Conservation (phyloP, 2,329 filamentous ascomycete genomes). For the Phyllosticta paracitricarpa region DNA sequence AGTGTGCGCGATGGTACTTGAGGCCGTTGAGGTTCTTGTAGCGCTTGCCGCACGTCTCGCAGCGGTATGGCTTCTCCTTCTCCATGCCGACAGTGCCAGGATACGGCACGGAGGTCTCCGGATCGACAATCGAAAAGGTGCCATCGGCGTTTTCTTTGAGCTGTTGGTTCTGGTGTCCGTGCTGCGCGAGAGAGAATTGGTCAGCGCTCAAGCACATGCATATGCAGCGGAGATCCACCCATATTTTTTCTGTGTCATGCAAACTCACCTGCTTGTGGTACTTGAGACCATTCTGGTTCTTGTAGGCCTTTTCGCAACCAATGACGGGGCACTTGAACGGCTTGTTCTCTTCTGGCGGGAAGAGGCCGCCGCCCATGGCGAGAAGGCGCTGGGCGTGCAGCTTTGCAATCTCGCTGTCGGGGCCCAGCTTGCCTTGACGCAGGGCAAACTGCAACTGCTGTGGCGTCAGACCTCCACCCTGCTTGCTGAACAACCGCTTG, state of each 20-base stretch:
- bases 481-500: constrained; percentile 78
- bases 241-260: constrained; percentile 9
- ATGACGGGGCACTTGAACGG: constrained; percentile 97
- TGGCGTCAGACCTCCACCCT: constrained; percentile 60
- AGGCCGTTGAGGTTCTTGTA: constrained; percentile 99
- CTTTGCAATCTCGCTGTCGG: constrained; percentile 65
- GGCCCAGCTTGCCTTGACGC: constrained; percentile 63
- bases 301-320: constrained; percentile 98
- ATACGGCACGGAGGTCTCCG: constrained; percentile 86
- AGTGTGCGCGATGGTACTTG: constrained; percentile 73
- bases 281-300: constrained; percentile 98
- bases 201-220: constrained; percentile 15
- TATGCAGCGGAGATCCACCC: constrained; percentile 1
- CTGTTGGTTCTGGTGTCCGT: constrained; percentile 94
- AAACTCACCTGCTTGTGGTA: constrained; percentile 59
- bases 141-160: constrained; percentile 94
- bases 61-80: constrained; percentile 98
- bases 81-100: constrained; percentile 98
- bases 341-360: constrained; percentile 73
- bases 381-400: constrained; percentile 50
- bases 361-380: constrained; percentile 39
- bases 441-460: constrained; percentile 66
- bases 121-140: constrained; percentile 96
- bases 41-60: constrained; percentile 91
- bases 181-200: constrained; percentile 32